Evolutionary conservation across 2,329 filamentous ascomycete genomes (phyloP), one percentile per base, ranked within the genome.

Genomic region (Lecanosticta acicola): DNA sequence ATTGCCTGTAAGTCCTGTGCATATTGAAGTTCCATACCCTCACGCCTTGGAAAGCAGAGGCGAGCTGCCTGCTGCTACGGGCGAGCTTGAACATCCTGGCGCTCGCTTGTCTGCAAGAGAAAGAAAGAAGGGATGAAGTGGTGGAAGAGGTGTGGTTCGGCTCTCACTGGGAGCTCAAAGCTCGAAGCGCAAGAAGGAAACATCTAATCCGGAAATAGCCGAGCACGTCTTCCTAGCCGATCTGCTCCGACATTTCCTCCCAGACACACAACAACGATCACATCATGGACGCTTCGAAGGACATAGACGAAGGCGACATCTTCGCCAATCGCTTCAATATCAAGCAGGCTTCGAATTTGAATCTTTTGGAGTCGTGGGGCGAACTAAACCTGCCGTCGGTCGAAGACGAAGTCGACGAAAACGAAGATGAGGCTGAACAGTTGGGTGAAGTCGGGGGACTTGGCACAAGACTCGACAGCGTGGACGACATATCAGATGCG

Each of bases 31-130:
- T 4, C 14, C 39, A 13, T 43, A 90, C 88, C 77, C 83, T 85
- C 70, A 81, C 79, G 68, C 84, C 81, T 71, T 82, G 83, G 69
- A 94, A 71, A 71, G 85, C 85, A 73, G 85, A 82, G 69, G 85
- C 81, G 74, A 91, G 75, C 69, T 85, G 84, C 71, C 85, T 80
- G 74, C 80, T 85, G 74, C 52, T 53, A 41, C 88, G 84, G 68
- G 84, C 84, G 69, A 94, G 74, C 73, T 84, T 93, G 77, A 89
- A 94, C 89, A 95, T 95, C 63, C 40, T 53, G 48, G 35, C 29
- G 36, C 41, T 26, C 21, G 20, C 20, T 11, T n/a, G 13, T 29
- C 42, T 43, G 37, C 34, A 18, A 41, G 37, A 34, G 29, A 32
- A 26, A 29, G 17, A 32, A 32, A 46, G 41, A 21, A 24, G 39